Percentiles rank a stretch among this genome's conserved stretches.
Conservation (phyloP, 306 rosid genomes). For the Cicer cuneatum region DNA sequence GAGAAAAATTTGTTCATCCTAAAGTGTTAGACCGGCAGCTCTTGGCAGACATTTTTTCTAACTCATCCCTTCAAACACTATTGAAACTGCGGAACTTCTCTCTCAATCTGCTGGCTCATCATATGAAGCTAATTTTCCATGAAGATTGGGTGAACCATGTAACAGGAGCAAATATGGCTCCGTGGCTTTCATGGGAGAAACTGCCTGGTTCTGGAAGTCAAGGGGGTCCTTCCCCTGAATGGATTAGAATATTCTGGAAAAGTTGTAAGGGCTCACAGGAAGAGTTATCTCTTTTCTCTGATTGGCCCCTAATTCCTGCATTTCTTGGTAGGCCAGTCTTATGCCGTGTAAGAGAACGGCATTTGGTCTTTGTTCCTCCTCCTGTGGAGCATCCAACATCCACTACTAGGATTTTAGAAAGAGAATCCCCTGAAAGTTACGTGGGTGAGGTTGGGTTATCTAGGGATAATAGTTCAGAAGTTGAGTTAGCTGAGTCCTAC, state of each 20-base stretch:
- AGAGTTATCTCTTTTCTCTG: slow-evolving; percentile 76
- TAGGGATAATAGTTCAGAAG: slow-evolving; percentile 49
- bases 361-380: slow-evolving; percentile 87
- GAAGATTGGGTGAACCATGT: slow-evolving; percentile 87
- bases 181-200: slow-evolving; percentile 98
- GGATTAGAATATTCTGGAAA: slow-evolving; percentile 93
- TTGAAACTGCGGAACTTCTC: slow-evolving; percentile 76
- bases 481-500: slow-evolving; percentile 59
- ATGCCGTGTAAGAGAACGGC: slow-evolving; percentile 84
- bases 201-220: slow-evolving; percentile 66
- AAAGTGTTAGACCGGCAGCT: slow-evolving; percentile 73
- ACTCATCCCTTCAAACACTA: slow-evolving; percentile 58
- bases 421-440: slow-evolving; percentile 52
- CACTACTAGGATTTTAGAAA: slow-evolving; percentile 51
- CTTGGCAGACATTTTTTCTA: slow-evolving; percentile 66
- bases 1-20: slow-evolving; percentile 83
- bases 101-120: slow-evolving; percentile 71
- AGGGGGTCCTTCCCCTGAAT: slow-evolving; percentile 88
- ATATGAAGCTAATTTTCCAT: slow-evolving; percentile 82
- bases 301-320: slow-evolving; percentile 97
- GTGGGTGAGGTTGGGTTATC: slow-evolving; percentile 43
- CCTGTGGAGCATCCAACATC: slow-evolving; percentile 50
- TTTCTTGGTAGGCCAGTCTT: slow-evolving; percentile 92
- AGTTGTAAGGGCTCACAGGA: slow-evolving; percentile 60
- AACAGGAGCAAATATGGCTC: slow-evolving; percentile 78